phyloP scores from a whole-genome alignment of 805 yeast genomes.

The Yarrowia porcina region DNA sequence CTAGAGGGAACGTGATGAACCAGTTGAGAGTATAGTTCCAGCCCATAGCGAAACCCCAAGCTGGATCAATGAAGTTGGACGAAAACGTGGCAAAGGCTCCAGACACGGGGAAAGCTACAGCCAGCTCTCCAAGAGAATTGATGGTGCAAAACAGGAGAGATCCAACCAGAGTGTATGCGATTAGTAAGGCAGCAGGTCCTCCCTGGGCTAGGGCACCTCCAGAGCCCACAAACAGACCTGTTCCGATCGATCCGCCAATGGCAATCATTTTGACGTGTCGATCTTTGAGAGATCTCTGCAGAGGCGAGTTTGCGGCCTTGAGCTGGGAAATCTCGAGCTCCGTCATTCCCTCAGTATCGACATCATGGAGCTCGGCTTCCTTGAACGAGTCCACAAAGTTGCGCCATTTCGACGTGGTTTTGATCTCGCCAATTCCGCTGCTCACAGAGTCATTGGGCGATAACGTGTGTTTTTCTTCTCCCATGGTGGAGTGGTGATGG shows the following conservation, averaged over 20 bases:
- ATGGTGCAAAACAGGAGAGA: conserved; percentile 62
- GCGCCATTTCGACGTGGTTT: conserved; percentile 29
- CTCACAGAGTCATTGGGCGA: conserved; percentile 21
- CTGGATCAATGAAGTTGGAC: conserved; percentile 60
- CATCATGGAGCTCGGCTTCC: conserved; percentile 42
- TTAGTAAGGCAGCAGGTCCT: conserved; percentile 61
- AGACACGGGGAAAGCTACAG: conserved; percentile 60
- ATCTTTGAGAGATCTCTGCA: conserved; percentile 46
- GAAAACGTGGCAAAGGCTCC: conserved; percentile 62
- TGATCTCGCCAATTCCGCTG: conserved; percentile 18
- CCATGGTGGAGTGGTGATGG: neutral
- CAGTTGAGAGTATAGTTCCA: conserved; percentile 68
- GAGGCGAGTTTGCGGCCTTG: conserved; percentile 46
- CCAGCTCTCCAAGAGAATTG: conserved; percentile 65
- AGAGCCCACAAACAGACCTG: conserved; percentile 70
- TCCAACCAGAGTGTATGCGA: conserved; percentile 60
- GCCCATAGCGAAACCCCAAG: conserved; percentile 68
- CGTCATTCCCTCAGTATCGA: conserved; percentile 38
- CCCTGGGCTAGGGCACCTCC: conserved; percentile 53
- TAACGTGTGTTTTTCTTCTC: conserved; percentile 14
- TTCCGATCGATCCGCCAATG: conserved; percentile 71
- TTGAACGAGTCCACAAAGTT: conserved; percentile 42
- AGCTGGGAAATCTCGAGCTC: conserved; percentile 47
- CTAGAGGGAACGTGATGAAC: conserved; percentile 63
- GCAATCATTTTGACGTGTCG: conserved; percentile 74